Conservation (phyloP, 495 filamentous ascomycete genomes). For the Tuber calosporum region DNA sequence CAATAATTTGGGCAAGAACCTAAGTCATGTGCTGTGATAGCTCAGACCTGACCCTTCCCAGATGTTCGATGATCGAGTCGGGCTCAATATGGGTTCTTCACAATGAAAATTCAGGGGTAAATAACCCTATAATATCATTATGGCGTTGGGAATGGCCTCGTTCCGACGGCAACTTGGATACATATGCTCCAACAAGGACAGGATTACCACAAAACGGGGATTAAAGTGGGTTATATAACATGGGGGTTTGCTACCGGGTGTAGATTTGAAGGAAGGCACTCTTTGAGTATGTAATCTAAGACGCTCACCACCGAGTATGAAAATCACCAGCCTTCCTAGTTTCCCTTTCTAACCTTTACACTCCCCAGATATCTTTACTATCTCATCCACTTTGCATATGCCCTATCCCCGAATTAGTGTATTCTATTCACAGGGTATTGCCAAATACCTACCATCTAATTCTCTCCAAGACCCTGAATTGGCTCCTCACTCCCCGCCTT, state of each 20-base stretch:
- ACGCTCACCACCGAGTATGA: not conserved
- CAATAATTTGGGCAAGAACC: not conserved
- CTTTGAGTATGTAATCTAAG: not conserved
- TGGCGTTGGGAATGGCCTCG: not conserved
- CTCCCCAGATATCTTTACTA: constrained; percentile 1
- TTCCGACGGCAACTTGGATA: not conserved
- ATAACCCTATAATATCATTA: not conserved
- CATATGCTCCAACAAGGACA: not conserved
- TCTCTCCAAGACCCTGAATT: constrained; percentile 67
- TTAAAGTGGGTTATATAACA: not conserved
- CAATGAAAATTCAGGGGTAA: not conserved
- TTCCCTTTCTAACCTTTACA: not conserved
- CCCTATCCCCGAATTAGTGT: constrained; percentile 41
- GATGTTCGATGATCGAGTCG: not conserved
- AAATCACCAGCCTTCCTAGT: not conserved
- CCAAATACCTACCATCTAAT: constrained; percentile 57
- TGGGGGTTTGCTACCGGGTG: not conserved
- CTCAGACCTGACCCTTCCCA: not conserved
- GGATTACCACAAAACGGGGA: not conserved
- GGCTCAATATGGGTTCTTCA: not conserved
- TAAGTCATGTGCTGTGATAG: not conserved
- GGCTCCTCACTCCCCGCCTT: constrained; percentile 60
- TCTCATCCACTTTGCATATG: constrained; percentile 68
- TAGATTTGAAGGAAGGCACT: not conserved
- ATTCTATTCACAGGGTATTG: not conserved